Evolutionary conservation across 2,329 filamentous ascomycete species (phyloP).

Genomic region (Coleophoma crateriformis): DNA sequence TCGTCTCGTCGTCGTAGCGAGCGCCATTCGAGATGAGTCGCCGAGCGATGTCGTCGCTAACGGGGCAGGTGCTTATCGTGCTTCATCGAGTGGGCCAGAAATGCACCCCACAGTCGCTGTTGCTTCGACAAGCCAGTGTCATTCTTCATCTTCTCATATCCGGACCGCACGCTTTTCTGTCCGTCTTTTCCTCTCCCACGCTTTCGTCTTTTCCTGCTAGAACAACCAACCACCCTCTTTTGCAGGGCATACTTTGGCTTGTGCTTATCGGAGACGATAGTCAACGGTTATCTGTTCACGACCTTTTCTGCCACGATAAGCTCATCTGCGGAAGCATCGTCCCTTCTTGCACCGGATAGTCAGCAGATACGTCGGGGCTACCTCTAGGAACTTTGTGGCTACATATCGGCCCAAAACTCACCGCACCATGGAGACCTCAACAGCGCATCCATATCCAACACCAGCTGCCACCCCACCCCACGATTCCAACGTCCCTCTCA

Average conservation of each 20-base stretch:
- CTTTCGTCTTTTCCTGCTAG: constrained; percentile 2
- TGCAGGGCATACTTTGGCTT: neutral
- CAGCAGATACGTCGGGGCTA: constrained; percentile 1
- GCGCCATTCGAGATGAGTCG: too few relatives aligned
- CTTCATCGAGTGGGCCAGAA: constrained; percentile 4
- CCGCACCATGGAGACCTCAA: constrained; percentile 3
- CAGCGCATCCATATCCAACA: constrained; percentile 18
- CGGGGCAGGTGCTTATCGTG: too few relatives aligned
- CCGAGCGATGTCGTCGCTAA: too few relatives aligned
- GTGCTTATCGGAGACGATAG: neutral
- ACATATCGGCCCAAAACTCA: constrained; percentile 1
- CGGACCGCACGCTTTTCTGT: constrained; percentile 2
- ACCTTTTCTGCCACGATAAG: constrained; percentile 14
- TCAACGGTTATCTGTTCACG: neutral
- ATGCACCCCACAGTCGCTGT: constrained; percentile 20
- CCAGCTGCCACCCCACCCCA: constrained; percentile 23
- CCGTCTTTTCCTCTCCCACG: constrained; percentile 8
- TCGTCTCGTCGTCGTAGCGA: neutral
- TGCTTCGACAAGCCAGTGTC: neutral
- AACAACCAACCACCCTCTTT: neutral
- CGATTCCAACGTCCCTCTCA: constrained; percentile 41
- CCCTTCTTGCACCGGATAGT: neutral
- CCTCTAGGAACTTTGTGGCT: constrained; percentile 5
- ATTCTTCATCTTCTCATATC: neutral
- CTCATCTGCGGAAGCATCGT: constrained; percentile 8